Base-by-base conservation (phyloP, 2,329 filamentous ascomycete genomes). In the Aspergillus sp. region DNA sequence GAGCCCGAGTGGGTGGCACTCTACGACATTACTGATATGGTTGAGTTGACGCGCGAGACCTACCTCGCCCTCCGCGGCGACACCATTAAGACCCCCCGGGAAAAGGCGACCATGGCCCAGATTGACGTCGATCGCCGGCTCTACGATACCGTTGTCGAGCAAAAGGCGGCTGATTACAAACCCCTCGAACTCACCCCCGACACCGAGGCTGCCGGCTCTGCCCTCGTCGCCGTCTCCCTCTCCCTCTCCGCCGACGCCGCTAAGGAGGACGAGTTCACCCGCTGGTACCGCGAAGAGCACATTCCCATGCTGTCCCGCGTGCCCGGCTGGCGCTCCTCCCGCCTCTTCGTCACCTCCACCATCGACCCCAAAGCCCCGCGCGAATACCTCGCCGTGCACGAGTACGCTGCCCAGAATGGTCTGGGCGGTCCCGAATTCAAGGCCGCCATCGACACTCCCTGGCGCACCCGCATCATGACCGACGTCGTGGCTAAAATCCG, bases 11-110 rank as follows among this genome's bases (percentile, higher is more conserved):
- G 87, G 81, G 85, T 94, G 73, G 92, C 92, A 32, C 79, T 89
- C 58, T 96, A 96, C 81, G 91, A 96, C 74, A 86, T 95, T 65
- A 87, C 86, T 36, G 87, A 89, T 71, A 91, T 94, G 85, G 77
- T 83, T 48, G 86, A 85, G 69, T 82, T 96, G 71, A 85, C 86
- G 54, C 87, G 87, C 52, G 67, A 74, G 55, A 84, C 87, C 2
- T 96, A 96, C 78, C 86, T 81, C 55, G 76, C 74, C 58, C 74
- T 82, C 21, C 79, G 63, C 69, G 73, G 65, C 59, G 67, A 83
- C 75, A 57, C 81, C 76, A 45, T 83, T 23, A 85, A 86, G 67
- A 87, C 81, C 43, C 82, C 84, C 66, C 77, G 86, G 5, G 87
- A 89, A 68, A 82, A 83, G 43, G 82, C 84, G 19, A 85, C 84